phyloP scores from a whole-genome alignment of 2,329 filamentous ascomycete genomes.

The Celoporthe dispersa region DNA sequence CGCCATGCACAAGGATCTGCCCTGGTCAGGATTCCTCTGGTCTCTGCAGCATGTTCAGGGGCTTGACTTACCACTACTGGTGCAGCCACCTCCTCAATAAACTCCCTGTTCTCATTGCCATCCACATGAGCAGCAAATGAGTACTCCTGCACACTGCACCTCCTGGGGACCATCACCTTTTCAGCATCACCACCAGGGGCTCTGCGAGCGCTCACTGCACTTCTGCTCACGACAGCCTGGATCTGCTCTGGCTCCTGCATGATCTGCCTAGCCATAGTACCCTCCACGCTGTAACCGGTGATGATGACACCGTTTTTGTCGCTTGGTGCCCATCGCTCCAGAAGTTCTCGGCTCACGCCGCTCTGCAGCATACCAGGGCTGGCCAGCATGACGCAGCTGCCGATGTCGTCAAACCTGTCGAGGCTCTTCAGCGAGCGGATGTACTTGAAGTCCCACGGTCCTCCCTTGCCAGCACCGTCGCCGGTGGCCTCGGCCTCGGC shows the following conservation, averaged over 20 bases:
- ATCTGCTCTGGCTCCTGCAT: constrained; percentile 95
- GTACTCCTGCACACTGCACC: constrained; percentile 92
- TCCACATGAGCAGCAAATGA: constrained; percentile 98
- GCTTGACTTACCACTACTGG: constrained; percentile 80
- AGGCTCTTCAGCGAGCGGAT: constrained; percentile 90
- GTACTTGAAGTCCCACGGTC: constrained; percentile 96
- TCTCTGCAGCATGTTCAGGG: background rate
- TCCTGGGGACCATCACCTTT: constrained; percentile 86
- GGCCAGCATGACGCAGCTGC: constrained; percentile 94
- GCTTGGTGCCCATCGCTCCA: constrained; percentile 95
- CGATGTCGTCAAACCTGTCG: constrained; percentile 94
- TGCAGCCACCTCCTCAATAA: constrained; percentile 91
- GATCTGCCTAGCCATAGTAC: constrained; percentile 96
- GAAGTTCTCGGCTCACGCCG: constrained; percentile 86
- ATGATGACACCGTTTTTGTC: constrained; percentile 98
- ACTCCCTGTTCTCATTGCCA: constrained; percentile 92
- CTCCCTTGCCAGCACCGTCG: constrained; percentile 74
- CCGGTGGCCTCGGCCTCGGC: constrained; percentile 84
- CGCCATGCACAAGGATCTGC: constrained; percentile 93
- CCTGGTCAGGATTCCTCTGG: background rate
- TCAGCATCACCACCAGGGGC: constrained; percentile 73
- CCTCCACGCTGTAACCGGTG: constrained; percentile 97
- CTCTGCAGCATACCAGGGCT: constrained; percentile 98
- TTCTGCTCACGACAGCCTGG: constrained; percentile 86
- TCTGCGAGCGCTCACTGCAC: constrained; percentile 65